Base-by-base conservation (phyloP, 345 rosid genomes). In the Hibiscus syriacus region DNA sequence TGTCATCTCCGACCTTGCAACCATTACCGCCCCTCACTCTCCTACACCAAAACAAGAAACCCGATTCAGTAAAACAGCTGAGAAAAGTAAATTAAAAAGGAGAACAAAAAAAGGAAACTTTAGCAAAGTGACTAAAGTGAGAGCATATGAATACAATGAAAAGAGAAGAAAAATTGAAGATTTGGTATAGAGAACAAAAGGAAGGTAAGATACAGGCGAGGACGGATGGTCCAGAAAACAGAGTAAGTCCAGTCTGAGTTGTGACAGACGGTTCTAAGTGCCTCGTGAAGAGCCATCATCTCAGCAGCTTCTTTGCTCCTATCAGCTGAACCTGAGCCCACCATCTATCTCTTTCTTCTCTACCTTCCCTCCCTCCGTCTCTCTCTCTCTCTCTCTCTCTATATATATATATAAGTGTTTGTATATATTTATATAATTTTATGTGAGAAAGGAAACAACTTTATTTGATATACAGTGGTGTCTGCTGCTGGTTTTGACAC, bases 171-270 rank as follows among this genome's bases (percentile, higher is more conserved):
- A 50, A 13, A 5, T 25, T 39, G 55, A 23, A 26, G 32, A 29
- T 25, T 36, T 36, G n/a, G 6, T 23, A 39, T 23, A 69, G 14
- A 41, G 10, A 17, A 6, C 22, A 8, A 67, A 12, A 48, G 25
- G 41, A 49, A 38, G 67, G 39, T 36, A 66, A 49, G 59, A 74
- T 87, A 94, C 99, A 89, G 96, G 78, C 99, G 92, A 80, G 99
- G 99, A 82, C 99, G 99, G 73, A 94, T 94, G 76, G 99, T 91
- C 99, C 99, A 94, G 93, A 94, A 94, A 73, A 94, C 99, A 91
- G 99, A 91, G 90, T 94, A 94, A 87, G 87, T 91, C 97, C 99
- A 94, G 85, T 87, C 96, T 75, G 99, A 48, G 81, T 87, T 87
- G 76, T 91, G 88, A 80, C 99, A 94, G 88, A 91, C 96, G 84